Conservation (phyloP, 352 stramenopile species). For the Globisporangium megalacanthum region DNA sequence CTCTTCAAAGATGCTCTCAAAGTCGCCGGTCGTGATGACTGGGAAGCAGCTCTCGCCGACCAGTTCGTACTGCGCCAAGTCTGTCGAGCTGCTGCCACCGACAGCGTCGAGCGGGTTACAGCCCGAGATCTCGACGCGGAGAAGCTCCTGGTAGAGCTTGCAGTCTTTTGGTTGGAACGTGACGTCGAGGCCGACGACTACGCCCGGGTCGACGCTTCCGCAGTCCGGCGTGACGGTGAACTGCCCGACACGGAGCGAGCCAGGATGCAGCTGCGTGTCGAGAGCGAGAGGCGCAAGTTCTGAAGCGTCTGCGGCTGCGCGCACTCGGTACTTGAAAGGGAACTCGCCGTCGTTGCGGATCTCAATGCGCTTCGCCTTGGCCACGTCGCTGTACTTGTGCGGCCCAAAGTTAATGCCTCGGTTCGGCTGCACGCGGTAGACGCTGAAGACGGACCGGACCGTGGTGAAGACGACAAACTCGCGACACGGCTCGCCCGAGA, state of each 20-base stretch:
- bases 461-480: slow-evolving; percentile 85
- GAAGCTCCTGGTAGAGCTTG: slow-evolving; percentile 58
- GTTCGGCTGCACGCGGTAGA: slow-evolving; percentile 83
- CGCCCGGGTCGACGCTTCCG: slow-evolving; percentile 82
- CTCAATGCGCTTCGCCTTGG: slow-evolving; percentile 76
- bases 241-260: slow-evolving; percentile 52
- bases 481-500: slow-evolving; percentile 85
- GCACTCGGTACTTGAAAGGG: slow-evolving; percentile 85
- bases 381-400: slow-evolving; percentile 83
- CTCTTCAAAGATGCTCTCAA: slow-evolving; percentile 93
- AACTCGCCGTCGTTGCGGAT: slow-evolving; percentile 94
- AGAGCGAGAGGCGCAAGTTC: slow-evolving; percentile 22
- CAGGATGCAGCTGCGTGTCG: slow-evolving; percentile 30
- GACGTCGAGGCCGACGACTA: slow-evolving; percentile 64
- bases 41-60: slow-evolving; percentile 92
- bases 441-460: slow-evolving; percentile 77
- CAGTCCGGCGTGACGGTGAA: slow-evolving; percentile 77
- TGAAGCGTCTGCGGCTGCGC: slow-evolving; percentile 1
- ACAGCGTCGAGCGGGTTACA: slow-evolving; percentile 39
- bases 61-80: slow-evolving; percentile 78
- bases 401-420: slow-evolving; percentile 92
- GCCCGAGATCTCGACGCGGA: slow-evolving; percentile 76
- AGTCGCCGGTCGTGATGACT: slow-evolving; percentile 86
- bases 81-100: not conserved
- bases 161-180: slow-evolving; percentile 78